These are phyloP conservation scores for Nissolia schottii DNA, from an alignment of 306 rosid species.

Conservation along the genomic window DNA sequence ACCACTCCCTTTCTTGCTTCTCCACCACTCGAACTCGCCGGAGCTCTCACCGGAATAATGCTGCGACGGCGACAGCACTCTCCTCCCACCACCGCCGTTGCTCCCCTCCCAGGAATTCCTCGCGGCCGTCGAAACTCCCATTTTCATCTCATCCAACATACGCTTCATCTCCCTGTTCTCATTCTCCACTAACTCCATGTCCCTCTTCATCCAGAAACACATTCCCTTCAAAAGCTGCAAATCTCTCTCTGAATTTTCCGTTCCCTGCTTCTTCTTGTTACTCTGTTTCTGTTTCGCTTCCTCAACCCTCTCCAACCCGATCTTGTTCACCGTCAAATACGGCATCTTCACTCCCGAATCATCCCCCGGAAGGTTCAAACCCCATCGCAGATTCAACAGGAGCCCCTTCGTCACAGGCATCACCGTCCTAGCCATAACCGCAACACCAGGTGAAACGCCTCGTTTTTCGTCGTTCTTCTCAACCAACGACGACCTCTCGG, in stretches of 20 bases:
- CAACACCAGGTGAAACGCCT: slow-evolving; percentile 41
- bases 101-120: slow-evolving; percentile 11
- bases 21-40: slow-evolving; percentile 48
- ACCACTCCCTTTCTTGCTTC: slow-evolving; percentile 42
- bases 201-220: slow-evolving; percentile 54
- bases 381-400: slow-evolving; percentile 60
- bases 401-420: slow-evolving; percentile 54
- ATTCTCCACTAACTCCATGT: slow-evolving; percentile 60
- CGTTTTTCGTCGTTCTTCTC: slow-evolving; percentile 33
- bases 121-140: slow-evolving; percentile 28
- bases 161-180: slow-evolving; percentile 72
- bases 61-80: slow-evolving; percentile 1
- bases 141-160: slow-evolving; percentile 49
- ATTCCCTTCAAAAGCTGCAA: slow-evolving; percentile 55
- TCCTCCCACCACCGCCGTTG: slow-evolving; percentile 7
- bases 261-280: slow-evolving; percentile 5
- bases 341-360: slow-evolving; percentile 47
- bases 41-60: slow-evolving; percentile 28
- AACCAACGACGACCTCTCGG: slow-evolving; percentile 25
- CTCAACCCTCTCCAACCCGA: slow-evolving; percentile 59
- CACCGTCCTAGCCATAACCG: slow-evolving; percentile 58
- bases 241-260: slow-evolving; percentile 29
- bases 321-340: slow-evolving; percentile 59
- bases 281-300: slow-evolving; percentile 36
- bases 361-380: slow-evolving; percentile 48